These are phyloP conservation scores for Diutina rugosa DNA, from an alignment of 1,139 yeast genomes.

Conservation along the genomic window DNA sequence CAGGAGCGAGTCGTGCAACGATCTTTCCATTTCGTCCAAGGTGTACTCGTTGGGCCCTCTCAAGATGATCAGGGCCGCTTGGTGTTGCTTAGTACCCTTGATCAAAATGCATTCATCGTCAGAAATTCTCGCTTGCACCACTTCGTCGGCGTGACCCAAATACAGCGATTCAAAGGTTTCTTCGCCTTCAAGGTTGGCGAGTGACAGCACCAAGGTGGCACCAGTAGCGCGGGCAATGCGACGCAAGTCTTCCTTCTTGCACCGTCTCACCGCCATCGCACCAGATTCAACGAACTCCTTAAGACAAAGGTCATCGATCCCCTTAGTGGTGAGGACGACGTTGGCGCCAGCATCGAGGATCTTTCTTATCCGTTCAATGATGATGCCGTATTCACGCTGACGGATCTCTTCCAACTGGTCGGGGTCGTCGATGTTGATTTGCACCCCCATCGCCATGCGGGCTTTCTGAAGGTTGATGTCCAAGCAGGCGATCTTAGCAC, in stretches of 20 bases:
- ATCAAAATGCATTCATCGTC: constrained; percentile 96
- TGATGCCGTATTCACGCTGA: constrained; percentile 85
- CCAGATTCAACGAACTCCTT: constrained; percentile 94
- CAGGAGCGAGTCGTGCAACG: constrained; percentile 84
- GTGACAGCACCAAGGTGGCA: constrained; percentile 75
- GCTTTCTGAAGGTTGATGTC: constrained; percentile 94
- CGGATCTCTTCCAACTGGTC: constrained; percentile 94
- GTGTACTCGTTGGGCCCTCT: constrained; percentile 96
- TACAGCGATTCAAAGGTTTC: constrained; percentile 85
- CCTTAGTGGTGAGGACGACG: constrained; percentile 92
- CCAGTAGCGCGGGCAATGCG: constrained; percentile 98
- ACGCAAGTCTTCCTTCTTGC: constrained; percentile 92
- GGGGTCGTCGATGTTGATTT: constrained; percentile 93
- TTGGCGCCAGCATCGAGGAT: constrained; percentile 91
- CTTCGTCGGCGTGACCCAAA: constrained; percentile 88
- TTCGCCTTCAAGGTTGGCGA: constrained; percentile 94
- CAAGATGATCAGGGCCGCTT: constrained; percentile 81
- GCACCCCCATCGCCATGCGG: constrained; percentile 97
- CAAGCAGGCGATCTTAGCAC: constrained; percentile 83
- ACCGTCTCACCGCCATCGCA: constrained; percentile 95
- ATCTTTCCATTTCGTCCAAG: constrained; percentile 96
- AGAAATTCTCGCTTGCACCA: constrained; percentile 78
- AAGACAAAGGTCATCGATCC: constrained; percentile 92
- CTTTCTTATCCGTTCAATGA: constrained; percentile 77
- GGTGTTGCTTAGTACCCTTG: constrained; percentile 88